Evolutionary conservation across 177 flowering plant species (phyloP), one percentile per base, ranked within the genome.

Genomic region (Vitis hybrid): DNA sequence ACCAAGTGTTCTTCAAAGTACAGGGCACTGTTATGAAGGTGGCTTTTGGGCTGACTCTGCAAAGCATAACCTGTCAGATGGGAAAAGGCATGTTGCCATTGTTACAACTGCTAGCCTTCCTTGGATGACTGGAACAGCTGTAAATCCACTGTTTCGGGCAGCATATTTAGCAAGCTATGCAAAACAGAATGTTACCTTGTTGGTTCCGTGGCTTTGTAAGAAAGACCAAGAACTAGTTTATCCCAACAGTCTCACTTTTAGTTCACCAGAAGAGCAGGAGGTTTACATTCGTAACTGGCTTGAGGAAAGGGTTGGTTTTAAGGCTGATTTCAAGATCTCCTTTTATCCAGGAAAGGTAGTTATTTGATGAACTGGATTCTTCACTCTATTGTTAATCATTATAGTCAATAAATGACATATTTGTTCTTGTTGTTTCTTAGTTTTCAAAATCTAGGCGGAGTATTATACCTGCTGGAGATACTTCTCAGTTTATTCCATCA

Each of bases 101-200:
- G 91, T 96, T 64, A 96, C 99, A 57, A 96, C 99, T 66, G 99
- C 98, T 67, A 93, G 98, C 80, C 97, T 96, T 80, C 99, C 99
- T 72, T 96, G 99, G 99, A 91, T 96, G 98, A 96, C 99, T 30
- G 99, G 99, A 74, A 96, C 99, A 72, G 98, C 99, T 64, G 94
- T 96, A 64, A 96, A 96, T 72, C 99, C 99, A 70, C 79, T 96
- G 69, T 96, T 96, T 74, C 88, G 99, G 60, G 99, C 99, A 14
- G 99, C 99, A 70, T 96, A 91, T 82, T 76, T 96, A 35, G 86
- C 99, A 4, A 85, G 89, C 54, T 87, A 97, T 71, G 97, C 85
- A 62, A 78, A 91, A 74, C 97, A 89, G 73, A 89, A 91, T 65
- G 97, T 96, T 16, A 93, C 98, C 12, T 81, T 96, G 52, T 76